Percentiles rank a stretch among this genome's conserved stretches.
Evolutionary conservation across 2,329 filamentous ascomycete genomes (phyloP).

Genomic region (Trichophyton schoenleinii): DNA sequence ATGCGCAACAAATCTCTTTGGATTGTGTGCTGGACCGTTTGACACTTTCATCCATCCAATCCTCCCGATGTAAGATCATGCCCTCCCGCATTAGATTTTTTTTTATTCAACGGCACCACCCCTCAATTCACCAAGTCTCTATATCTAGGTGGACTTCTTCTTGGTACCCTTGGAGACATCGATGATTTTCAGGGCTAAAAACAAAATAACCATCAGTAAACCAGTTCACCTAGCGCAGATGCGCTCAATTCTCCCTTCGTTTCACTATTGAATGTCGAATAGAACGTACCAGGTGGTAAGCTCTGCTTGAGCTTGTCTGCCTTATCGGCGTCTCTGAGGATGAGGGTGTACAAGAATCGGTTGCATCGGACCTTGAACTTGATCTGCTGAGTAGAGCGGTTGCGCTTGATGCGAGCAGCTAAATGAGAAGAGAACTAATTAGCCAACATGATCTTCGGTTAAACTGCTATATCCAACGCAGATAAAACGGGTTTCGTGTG

Average conservation of each 20-base stretch:
- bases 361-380: slow-evolving; percentile 99
- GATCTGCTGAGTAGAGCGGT: slow-evolving; percentile 76
- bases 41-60: background rate
- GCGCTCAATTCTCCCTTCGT: background rate
- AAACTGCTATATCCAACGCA: background rate
- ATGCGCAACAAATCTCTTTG: background rate
- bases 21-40: slow-evolving; percentile 1
- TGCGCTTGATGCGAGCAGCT: slow-evolving; percentile 95
- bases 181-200: slow-evolving; percentile 32
- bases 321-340: slow-evolving; percentile 98
- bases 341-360: slow-evolving; percentile 91
- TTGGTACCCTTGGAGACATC: slow-evolving; percentile 35
- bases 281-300: slow-evolving; percentile 78
- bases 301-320: slow-evolving; percentile 99
- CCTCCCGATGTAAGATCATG: background rate
- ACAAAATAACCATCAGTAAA: slow-evolving; percentile 6
- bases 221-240: background rate
- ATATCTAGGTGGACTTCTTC: slow-evolving; percentile 33
- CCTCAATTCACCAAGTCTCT: background rate
- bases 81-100: background rate
- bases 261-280: background rate
- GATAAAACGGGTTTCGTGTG: slow-evolving; percentile 8
- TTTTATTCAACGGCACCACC: background rate
- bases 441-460: slow-evolving; percentile 10
- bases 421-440: slow-evolving; percentile 13